Evolutionary conservation across 805 yeast genomes (phyloP).

Genomic region (Candida tallmaniae): DNA sequence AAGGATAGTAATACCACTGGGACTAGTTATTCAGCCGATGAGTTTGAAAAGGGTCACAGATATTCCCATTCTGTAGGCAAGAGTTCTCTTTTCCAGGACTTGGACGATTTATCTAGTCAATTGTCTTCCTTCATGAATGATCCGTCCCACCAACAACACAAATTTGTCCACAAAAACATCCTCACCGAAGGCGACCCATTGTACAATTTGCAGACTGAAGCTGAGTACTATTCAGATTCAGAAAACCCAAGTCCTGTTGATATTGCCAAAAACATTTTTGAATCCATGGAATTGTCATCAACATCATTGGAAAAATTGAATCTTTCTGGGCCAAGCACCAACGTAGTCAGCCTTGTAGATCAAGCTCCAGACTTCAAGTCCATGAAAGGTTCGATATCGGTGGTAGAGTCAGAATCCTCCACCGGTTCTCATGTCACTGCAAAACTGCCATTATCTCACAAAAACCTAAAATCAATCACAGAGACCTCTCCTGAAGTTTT

Average conservation of each 20-base stretch:
- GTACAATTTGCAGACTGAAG: neutral
- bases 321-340: neutral
- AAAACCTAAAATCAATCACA: constrained; percentile 2
- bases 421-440: constrained; percentile 4
- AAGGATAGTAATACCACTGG: constrained; percentile 9
- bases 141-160: constrained; percentile 4
- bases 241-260: constrained; percentile 1
- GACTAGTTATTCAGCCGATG: constrained; percentile 4
- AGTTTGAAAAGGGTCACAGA: constrained; percentile 9
- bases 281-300: constrained; percentile 2
- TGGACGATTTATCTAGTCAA: constrained; percentile 26
- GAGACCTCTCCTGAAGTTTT: constrained; percentile 2
- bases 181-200: constrained; percentile 10
- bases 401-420: constrained; percentile 8
- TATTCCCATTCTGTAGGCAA: constrained; percentile 21
- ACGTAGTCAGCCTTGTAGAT: neutral
- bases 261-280: constrained; percentile 7
- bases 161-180: constrained; percentile 13
- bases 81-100: constrained; percentile 23
- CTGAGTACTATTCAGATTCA: neutral
- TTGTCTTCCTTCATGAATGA: constrained; percentile 17
- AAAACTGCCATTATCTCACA: constrained; percentile 2
- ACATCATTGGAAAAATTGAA: constrained; percentile 1
- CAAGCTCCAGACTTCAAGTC: constrained; percentile 16
- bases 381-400: constrained; percentile 16